Base-by-base conservation (phyloP, 2,329 filamentous ascomycete species). In the Fusarium fracticaudum region DNA sequence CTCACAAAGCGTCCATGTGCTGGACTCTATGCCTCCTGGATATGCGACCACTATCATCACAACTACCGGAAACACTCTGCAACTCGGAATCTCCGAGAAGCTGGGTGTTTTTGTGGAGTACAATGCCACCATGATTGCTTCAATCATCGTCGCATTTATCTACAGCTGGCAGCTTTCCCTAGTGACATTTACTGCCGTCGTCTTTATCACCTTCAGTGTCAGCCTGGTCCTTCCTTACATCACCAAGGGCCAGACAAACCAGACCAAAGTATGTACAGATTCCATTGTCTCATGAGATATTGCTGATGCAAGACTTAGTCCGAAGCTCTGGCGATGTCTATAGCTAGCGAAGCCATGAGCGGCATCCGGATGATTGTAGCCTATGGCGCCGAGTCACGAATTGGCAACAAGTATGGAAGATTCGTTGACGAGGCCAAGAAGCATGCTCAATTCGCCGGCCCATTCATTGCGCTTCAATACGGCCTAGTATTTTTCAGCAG, bases 1-100 rank as follows among this genome's bases (percentile, higher is more conserved):
- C 68, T 76, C 79, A 6, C 87, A 87, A 47, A 85, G 86, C 0
- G 83, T 89, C 55, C 84, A 84, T 66, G 83, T 82, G 14, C 81
- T 89, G 22, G 87, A 88, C 64, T 82, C 84, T 24, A 79, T 88
- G 31, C 86, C 87, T 3, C 79, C 86, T 0, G 87, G 87, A 22
- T 84, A 85, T 22, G 86, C 87, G 6, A 84, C 86, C 1, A 86
- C 85, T 45, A 85, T 86, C 3, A 87, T 90, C 72, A 89, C 87
- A 0, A 84, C 84, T 0, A 85, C 86, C 0, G 84, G 87, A 38
- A 89, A 89, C 71, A 85, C 85, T 0, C 83, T 89, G 17, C 88
- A 89, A 64, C 81, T 87, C 33, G 87, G 86, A 24, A 85, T 89
- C n/a, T 88, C 87, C 0, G 87, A 89, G 71, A 86, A 86, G 60